Evolutionary conservation across 805 yeast genomes (phyloP).

Genomic region (Lipomyces starkeyi): DNA sequence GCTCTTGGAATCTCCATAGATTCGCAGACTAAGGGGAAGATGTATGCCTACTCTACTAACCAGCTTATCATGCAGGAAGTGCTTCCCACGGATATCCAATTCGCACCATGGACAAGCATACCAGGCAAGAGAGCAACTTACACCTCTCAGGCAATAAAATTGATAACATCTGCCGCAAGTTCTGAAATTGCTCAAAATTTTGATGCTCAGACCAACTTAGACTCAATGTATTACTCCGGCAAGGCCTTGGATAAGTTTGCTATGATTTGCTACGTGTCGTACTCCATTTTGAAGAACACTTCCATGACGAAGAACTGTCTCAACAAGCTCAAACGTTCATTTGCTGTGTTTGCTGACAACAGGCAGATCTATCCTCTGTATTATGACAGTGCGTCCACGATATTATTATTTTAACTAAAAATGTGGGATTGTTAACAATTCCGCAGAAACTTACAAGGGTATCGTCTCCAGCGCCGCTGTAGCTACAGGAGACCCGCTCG

Average conservation of each 20-base stretch:
- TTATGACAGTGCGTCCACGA: constrained; percentile 77
- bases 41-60: constrained; percentile 48
- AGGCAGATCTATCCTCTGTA: constrained; percentile 72
- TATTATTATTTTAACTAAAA: background rate
- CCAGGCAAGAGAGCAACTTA: constrained; percentile 49
- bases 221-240: constrained; percentile 91
- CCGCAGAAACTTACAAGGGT: constrained; percentile 50
- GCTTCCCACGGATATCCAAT: constrained; percentile 54
- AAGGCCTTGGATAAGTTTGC: constrained; percentile 90
- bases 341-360: constrained; percentile 71
- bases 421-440: background rate
- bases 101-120: constrained; percentile 66
- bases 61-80: constrained; percentile 46
- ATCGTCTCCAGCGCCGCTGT: constrained; percentile 56
- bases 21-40: constrained; percentile 56
- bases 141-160: constrained; percentile 49
- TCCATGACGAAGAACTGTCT: constrained; percentile 59
- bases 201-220: constrained; percentile 62
- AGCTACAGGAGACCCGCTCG: constrained; percentile 48
- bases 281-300: constrained; percentile 65
- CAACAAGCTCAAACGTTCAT: constrained; percentile 66
- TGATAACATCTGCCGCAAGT: constrained; percentile 57
- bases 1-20: constrained; percentile 47
- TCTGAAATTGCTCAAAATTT: constrained; percentile 63
- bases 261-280: constrained; percentile 74